Percentiles rank a stretch among this genome's conserved stretches.
phyloP scores from a whole-genome alignment of 495 filamentous ascomycete species.

The Penicillium coffeae region DNA sequence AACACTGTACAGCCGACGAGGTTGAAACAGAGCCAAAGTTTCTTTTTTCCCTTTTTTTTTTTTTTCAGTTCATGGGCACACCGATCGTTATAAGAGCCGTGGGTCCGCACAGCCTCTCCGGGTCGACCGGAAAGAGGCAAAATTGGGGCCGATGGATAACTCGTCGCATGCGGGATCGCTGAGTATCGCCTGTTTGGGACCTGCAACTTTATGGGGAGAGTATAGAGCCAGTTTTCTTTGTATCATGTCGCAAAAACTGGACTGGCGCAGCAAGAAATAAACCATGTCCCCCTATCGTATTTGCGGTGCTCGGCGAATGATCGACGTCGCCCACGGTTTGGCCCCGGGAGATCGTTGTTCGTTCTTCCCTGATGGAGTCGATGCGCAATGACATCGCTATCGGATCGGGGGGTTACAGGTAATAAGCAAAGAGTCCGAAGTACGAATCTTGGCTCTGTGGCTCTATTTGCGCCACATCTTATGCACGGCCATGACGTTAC shows the following conservation, averaged over 20 bases:
- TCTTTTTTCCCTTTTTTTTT: background rate
- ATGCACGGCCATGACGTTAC: background rate
- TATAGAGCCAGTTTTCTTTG: too few relatives aligned
- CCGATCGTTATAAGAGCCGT: background rate
- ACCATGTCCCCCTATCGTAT: too few relatives aligned
- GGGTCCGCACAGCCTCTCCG: slow-evolving; percentile 35
- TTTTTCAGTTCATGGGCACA: background rate
- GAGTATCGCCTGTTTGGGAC: background rate
- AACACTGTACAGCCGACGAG: too few relatives aligned
- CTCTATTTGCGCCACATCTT: too few relatives aligned
- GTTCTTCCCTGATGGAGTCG: background rate
- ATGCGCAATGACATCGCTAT: background rate
- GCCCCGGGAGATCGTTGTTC: background rate
- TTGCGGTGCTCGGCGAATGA: too few relatives aligned
- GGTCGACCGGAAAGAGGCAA: slow-evolving; percentile 22
- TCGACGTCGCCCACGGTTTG: background rate
- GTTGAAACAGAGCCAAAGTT: background rate
- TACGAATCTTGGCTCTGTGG: too few relatives aligned
- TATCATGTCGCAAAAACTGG: too few relatives aligned
- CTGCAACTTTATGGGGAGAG: background rate
- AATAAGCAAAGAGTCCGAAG: too few relatives aligned
- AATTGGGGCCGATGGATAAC: slow-evolving; percentile 2
- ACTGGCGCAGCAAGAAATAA: too few relatives aligned
- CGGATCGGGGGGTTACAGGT: too few relatives aligned
- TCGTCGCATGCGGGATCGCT: background rate